These are phyloP conservation scores for Pythium chondricola DNA, from an alignment of 352 stramenopile species.

Conservation along the genomic window DNA sequence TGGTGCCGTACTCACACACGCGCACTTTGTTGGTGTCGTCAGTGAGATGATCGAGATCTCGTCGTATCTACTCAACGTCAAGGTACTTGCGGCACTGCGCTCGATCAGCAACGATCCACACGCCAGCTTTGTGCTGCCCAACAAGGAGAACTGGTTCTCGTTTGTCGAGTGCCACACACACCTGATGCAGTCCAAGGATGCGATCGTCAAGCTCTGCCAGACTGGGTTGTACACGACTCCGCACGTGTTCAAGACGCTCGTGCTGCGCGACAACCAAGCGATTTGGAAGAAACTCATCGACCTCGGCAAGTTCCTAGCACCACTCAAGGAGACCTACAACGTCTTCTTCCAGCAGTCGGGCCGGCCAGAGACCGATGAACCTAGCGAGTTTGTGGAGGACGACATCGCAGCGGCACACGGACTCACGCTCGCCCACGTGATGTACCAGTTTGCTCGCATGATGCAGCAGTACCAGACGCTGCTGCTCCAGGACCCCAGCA, in stretches of 20 bases:
- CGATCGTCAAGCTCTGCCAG: constrained; percentile 47
- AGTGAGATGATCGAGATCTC: constrained; percentile 59
- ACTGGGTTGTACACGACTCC: constrained; percentile 20
- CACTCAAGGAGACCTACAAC: constrained; percentile 53
- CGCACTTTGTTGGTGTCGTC: constrained; percentile 35
- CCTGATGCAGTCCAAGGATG: constrained; percentile 40
- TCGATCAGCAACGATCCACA: constrained; percentile 33
- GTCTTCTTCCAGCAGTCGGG: constrained; percentile 41
- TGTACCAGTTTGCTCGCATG: constrained; percentile 75
- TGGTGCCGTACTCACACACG: constrained; percentile 49
- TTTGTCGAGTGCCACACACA: constrained; percentile 53
- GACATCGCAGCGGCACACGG: constrained; percentile 29
- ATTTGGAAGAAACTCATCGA: constrained; percentile 10
- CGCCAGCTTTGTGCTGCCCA: constrained; percentile 42
- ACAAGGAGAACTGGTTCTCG: constrained; percentile 54
- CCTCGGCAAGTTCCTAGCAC: constrained; percentile 27
- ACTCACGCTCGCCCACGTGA: constrained; percentile 64
- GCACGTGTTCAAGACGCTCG: constrained; percentile 44
- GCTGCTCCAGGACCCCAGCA: constrained; percentile 14
- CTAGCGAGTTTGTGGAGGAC: constrained; percentile 7
- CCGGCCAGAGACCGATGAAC: too few species aligned
- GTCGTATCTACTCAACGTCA: constrained; percentile 50
- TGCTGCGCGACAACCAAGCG: constrained; percentile 36
- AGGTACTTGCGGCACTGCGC: constrained; percentile 31
- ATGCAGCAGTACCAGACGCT: constrained; percentile 56